Evolutionary conservation across 805 yeast species (phyloP).

Genomic region (Pichia pseudocactophila): DNA sequence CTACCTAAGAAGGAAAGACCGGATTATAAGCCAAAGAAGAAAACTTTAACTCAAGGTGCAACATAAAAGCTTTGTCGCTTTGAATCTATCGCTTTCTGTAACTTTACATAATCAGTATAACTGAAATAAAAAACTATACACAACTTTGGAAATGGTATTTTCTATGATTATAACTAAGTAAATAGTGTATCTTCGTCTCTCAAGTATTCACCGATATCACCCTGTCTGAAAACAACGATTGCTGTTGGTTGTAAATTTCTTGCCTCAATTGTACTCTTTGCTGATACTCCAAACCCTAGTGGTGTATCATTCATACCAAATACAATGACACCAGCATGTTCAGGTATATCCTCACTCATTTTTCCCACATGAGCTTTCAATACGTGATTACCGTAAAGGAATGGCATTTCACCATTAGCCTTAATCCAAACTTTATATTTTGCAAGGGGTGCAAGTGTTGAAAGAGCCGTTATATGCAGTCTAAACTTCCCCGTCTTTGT

Average conservation of each 20-base stretch:
- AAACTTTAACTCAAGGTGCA: slow-evolving; percentile 23
- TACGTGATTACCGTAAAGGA: slow-evolving; percentile 90
- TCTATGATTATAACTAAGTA: slow-evolving; percentile 49
- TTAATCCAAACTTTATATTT: slow-evolving; percentile 95
- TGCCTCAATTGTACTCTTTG: slow-evolving; percentile 84
- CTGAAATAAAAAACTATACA: background rate
- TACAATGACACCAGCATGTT: slow-evolving; percentile 91
- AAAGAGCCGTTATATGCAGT: slow-evolving; percentile 85
- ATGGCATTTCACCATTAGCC: slow-evolving; percentile 97
- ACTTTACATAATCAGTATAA: background rate
- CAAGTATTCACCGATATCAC: slow-evolving; percentile 94
- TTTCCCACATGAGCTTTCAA: slow-evolving; percentile 94
- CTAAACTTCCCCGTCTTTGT: slow-evolving; percentile 96
- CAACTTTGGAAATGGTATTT: too few species aligned
- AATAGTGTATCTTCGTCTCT: slow-evolving; percentile 97
- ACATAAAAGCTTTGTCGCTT: background rate
- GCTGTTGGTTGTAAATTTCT: slow-evolving; percentile 86
- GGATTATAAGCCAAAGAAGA: slow-evolving; percentile 70
- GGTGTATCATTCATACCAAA: slow-evolving; percentile 90
- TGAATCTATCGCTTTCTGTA: background rate
- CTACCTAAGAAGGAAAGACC: slow-evolving; percentile 80
- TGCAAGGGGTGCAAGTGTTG: slow-evolving; percentile 77
- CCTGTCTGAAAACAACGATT: slow-evolving; percentile 92
- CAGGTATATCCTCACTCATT: slow-evolving; percentile 96
- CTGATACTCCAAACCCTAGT: slow-evolving; percentile 90